Evolutionary conservation across 352 stramenopile genomes (phyloP), one percentile per base, ranked within the genome.

Genomic region (Blastocystis sp.): DNA sequence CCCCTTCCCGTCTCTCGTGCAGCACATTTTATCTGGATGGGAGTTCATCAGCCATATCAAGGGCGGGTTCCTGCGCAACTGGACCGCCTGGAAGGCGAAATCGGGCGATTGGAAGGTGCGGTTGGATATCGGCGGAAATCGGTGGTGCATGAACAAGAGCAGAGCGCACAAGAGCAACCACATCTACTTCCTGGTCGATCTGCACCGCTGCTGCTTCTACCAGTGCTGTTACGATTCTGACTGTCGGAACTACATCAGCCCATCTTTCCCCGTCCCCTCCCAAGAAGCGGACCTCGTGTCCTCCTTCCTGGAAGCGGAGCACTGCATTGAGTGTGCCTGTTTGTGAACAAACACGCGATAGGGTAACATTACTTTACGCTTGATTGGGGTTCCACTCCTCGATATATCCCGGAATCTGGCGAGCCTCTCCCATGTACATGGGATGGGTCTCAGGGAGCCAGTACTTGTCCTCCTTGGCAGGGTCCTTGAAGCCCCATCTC

Each of bases 401-500:
- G 17, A 74, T 74, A 69, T 84, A 61, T 2, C 54, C 34, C 6
- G 65, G 52, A 45, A 84, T 69, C 38, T 48, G 40, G 17, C 74
- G 48, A 84, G 74, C 74, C 24, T 38, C 21, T 42, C 69, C 74
- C 74, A 84, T 84, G 74, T 70, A 84, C 59, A 84, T 42, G 24
- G 74, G 74, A 70, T 84, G 74, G 19, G 57, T 62, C 40, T 62
- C 48, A 38, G n/a, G 48, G 9, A 84, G 59, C 74, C 74, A 84
- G 74, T 84, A 66, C 17, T 48, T 66, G 43, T 84, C 74, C 60
- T 84, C 57, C 54, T 62, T 62, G 54, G 45, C 28, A 45, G 74
- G 54, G 52, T 84, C 74, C 74, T 84, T 84, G 1, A 84, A 84
- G 34, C 74, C 74, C 74, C 74, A 84, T 64, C 60, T 62, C 60